phyloP scores from a whole-genome alignment of 495 filamentous ascomycete genomes.

The Daldinia bambusicola region DNA sequence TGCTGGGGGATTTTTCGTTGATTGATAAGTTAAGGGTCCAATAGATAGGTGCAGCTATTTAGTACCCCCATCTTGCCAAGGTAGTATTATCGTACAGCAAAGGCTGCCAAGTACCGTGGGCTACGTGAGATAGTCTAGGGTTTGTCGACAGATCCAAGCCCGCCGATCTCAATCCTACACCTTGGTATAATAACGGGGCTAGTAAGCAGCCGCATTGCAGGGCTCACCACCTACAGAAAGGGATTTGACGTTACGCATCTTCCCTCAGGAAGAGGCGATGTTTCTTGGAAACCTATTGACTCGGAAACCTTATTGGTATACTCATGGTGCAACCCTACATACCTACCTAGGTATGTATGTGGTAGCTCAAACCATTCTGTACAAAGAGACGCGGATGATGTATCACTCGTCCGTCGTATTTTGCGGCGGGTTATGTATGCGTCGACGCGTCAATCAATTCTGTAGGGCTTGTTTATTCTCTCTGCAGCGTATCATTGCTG shows the following conservation, averaged over 20 bases:
- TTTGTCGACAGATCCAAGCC: neutral
- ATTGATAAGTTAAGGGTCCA: slow-evolving; percentile 21
- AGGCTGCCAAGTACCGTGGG: neutral
- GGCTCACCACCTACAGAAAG: neutral
- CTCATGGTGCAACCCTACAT: neutral
- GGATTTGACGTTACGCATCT: slow-evolving; percentile 2
- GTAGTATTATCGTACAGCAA: neutral
- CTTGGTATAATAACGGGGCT: neutral
- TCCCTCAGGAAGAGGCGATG: slow-evolving; percentile 23
- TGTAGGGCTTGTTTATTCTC: slow-evolving; percentile 3
- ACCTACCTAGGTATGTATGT: too few relatives aligned
- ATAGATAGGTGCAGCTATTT: neutral
- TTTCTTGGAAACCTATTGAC: neutral
- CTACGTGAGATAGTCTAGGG: neutral
- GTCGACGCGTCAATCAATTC: neutral
- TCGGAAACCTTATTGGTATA: neutral
- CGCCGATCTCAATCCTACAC: neutral
- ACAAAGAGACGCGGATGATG: neutral
- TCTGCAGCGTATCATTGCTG: neutral
- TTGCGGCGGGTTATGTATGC: neutral
- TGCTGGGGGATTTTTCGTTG: slow-evolving; percentile 44
- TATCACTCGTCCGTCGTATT: neutral
- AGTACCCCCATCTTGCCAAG: neutral
- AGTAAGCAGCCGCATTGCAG: neutral
- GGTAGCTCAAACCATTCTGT: neutral